Percentiles rank a stretch among this genome's conserved stretches.
Conservation (phyloP, 1,139 yeast species). For the Kurtzmaniella quercitrusa region DNA sequence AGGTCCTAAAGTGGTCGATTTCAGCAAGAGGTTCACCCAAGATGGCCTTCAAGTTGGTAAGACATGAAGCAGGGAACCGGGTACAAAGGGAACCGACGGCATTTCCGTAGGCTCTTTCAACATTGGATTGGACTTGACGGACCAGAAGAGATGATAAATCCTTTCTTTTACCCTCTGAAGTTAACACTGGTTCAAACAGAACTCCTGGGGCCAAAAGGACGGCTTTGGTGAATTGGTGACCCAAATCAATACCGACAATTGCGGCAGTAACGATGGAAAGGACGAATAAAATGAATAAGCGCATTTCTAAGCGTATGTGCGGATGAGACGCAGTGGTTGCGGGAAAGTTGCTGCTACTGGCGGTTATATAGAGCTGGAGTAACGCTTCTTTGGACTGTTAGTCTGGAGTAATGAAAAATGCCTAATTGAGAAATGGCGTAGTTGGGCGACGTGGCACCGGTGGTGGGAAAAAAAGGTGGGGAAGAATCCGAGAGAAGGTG, state of each 20-base stretch:
- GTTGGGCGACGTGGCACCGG: neutral
- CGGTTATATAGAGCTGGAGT: neutral
- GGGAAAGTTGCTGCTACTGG: neutral
- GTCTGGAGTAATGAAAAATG: neutral
- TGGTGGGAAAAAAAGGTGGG: neutral
- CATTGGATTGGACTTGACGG: slow-evolving; percentile 38
- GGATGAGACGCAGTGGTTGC: neutral
- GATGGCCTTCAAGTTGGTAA: slow-evolving; percentile 63
- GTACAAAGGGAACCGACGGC: slow-evolving; percentile 67
- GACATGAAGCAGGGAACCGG: slow-evolving; percentile 69
- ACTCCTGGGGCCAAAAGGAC: slow-evolving; percentile 88
- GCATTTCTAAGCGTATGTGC: slow-evolving; percentile 2
- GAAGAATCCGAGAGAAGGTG: neutral
- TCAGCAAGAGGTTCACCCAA: slow-evolving; percentile 62
- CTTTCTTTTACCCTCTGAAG: slow-evolving; percentile 89
- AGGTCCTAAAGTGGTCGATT: slow-evolving; percentile 38
- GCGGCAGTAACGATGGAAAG: slow-evolving; percentile 41
- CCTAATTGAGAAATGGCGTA: neutral
- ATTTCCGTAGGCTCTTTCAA: slow-evolving; percentile 78
- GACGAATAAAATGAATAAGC: slow-evolving; percentile 4
- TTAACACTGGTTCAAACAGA: slow-evolving; percentile 79
- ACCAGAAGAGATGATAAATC: slow-evolving; percentile 78
- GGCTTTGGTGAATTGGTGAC: slow-evolving; percentile 85
- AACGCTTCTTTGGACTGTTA: neutral
- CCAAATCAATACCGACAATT: slow-evolving; percentile 83